Percentiles rank a stretch among this genome's conserved stretches.
Conservation (phyloP, 805 yeast genomes). For the Metschnikowia aberdeeniae region DNA sequence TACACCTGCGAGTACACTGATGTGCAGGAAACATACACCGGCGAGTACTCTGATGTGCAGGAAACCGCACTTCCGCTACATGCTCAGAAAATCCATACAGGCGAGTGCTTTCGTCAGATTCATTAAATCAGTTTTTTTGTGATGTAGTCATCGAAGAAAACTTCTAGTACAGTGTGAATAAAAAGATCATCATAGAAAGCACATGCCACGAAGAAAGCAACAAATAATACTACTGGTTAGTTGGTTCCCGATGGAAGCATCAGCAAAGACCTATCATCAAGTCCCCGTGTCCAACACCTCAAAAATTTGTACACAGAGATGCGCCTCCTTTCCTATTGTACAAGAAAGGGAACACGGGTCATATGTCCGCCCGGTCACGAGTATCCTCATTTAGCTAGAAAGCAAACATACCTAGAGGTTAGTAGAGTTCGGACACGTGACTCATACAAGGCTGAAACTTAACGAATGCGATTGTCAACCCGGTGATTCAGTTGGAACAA, state of each 20-base stretch:
- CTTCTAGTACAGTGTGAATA: constrained; percentile 54
- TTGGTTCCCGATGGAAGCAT: constrained; percentile 11
- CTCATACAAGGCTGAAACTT: constrained; percentile 66
- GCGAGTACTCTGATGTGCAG: too few relatives aligned
- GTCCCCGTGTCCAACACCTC: constrained; percentile 42
- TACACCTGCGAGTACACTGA: too few relatives aligned
- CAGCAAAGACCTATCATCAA: constrained; percentile 52
- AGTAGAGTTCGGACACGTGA: constrained; percentile 16
- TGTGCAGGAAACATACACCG: too few relatives aligned
- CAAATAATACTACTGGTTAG: constrained; percentile 14
- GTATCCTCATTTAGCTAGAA: constrained; percentile 35
- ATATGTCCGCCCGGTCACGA: constrained; percentile 53
- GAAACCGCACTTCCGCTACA: too few relatives aligned
- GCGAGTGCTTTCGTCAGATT: constrained; percentile 35
- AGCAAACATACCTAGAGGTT: constrained; percentile 17
- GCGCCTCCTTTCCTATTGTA: constrained; percentile 41
- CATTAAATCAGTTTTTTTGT: constrained; percentile 44
- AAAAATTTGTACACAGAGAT: constrained; percentile 49
- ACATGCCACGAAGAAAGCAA: constrained; percentile 19
- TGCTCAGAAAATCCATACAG: too few relatives aligned
- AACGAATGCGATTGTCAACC: constrained; percentile 55
- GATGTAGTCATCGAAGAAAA: constrained; percentile 35
- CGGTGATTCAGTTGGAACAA: constrained; percentile 56
- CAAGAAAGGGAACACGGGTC: constrained; percentile 36
- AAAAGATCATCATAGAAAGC: constrained; percentile 39